phyloP scores from a whole-genome alignment of 805 yeast genomes.

The Ogataea ganodermae region DNA sequence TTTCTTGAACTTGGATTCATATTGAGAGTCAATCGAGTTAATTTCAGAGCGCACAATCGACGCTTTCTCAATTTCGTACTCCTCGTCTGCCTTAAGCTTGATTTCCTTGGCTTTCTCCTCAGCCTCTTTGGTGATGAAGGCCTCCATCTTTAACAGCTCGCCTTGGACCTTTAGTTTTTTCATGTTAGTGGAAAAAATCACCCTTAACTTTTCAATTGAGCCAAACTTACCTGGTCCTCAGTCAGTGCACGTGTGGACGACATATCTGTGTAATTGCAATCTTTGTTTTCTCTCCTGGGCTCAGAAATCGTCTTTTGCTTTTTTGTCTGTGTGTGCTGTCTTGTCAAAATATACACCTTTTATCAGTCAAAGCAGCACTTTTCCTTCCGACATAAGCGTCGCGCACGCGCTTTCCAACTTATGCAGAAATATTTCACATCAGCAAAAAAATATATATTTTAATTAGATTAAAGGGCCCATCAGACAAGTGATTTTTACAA shows the following conservation, averaged over 20 bases:
- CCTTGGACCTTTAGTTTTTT: constrained; percentile 68
- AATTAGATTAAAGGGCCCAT: no score
- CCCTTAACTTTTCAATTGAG: not conserved
- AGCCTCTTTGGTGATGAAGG: constrained; percentile 98
- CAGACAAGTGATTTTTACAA: not conserved
- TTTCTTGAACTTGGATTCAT: constrained; percentile 84
- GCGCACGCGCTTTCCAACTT: not conserved
- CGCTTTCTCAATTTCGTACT: constrained; percentile 96
- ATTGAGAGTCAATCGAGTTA: constrained; percentile 78
- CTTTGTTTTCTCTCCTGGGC: constrained; percentile 1
- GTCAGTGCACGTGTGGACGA: constrained; percentile 42
- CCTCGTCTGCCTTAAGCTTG: constrained; percentile 94
- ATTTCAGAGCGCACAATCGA: constrained; percentile 91
- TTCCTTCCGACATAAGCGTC: constrained; percentile 5
- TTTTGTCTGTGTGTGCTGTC: constrained; percentile 19
- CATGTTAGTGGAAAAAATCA: constrained; percentile 7
- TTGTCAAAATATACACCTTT: constrained; percentile 8
- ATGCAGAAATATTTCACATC: constrained; percentile 4
- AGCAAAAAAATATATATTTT: not conserved
- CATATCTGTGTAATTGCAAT: constrained; percentile 20
- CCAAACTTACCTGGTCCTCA: constrained; percentile 49
- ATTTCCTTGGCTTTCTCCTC: constrained; percentile 98
- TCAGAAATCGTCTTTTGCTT: not conserved
- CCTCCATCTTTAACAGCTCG: constrained; percentile 96
- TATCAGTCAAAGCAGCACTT: constrained; percentile 10